Base-by-base conservation (phyloP, 1,284 basidiomycete genomes). In the Earliella scabrosa region DNA sequence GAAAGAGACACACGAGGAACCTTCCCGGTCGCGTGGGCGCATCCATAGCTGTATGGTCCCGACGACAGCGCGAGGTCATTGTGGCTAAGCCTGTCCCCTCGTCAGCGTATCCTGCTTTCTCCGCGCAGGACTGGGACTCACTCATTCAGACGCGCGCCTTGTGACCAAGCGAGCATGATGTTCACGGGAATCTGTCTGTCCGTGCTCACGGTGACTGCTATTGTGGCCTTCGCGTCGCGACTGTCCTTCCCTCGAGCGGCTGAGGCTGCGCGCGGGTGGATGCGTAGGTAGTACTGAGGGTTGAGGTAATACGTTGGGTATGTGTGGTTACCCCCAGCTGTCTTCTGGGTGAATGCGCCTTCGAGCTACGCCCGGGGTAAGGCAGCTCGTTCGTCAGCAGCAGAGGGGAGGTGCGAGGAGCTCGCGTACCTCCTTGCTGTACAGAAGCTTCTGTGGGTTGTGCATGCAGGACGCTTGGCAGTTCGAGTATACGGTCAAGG, bases 301-400 rank as follows among this genome's bases (percentile, higher is more conserved):
- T 98, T 98, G 54, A 83, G 74, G 84, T 96, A 90, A 73, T 93
- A 97, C 0, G 89, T 88, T 0, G 92, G 82, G 63, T 86, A 80
- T 0, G 83, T 83, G 45, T 86, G 82, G 66, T 95, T 95, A 0
- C 96, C 96, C 0, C 96, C 96, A 0, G 92, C 84, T 10, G 85
- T 91, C 59, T 87, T 87, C 39, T 75, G 81, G 0, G 86, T 88
- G 65, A 97, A 82, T 0, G 75, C 67, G 2, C 86, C 88, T 0
- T 82, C 74, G 9, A 89, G 65, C 91, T 92, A 18, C 44, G 55
- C 59, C 53, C 16, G 45, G 35, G 9, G 20, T 32, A 13, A 11
- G 36, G n/a, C 21, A 20, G 40, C 4, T 20, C 4, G 11, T 14
- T 3, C 21, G 29, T n/a, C n/a, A n/a, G n/a, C n/a, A n/a, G n/a